phyloP scores from a whole-genome alignment of 352 stramenopile species.

The Globisporangium heterothallicum region DNA sequence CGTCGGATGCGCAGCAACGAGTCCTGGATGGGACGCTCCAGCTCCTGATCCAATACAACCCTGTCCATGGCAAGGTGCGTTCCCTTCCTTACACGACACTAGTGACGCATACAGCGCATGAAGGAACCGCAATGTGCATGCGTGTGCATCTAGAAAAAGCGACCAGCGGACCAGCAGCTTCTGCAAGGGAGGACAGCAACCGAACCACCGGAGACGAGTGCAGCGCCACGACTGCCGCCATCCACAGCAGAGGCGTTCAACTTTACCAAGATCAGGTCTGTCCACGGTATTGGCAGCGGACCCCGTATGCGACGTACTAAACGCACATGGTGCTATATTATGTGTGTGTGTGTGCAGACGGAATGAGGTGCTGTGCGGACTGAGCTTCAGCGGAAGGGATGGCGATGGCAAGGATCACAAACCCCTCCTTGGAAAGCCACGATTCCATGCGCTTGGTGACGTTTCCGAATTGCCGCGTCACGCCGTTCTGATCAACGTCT shows the following conservation, averaged over 20 bases:
- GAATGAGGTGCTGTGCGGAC: conserved; percentile 38
- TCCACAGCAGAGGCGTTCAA: conserved; percentile 28
- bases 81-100: background rate
- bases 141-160: conserved; percentile 26
- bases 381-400: conserved; percentile 18
- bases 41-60: conserved; percentile 40
- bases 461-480: conserved; percentile 2
- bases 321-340: background rate
- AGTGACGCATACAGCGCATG: too few relatives aligned
- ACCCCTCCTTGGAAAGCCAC: background rate
- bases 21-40: conserved; percentile 26
- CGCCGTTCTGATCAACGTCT: conserved; percentile 58
- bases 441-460: background rate
- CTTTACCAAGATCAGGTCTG: conserved; percentile 67
- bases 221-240: background rate
- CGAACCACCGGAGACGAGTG: background rate
- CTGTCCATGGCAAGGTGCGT: conserved; percentile 30
- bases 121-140: too few relatives aligned
- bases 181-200: conserved; percentile 2
- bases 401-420: background rate
- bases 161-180: conserved; percentile 31
- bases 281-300: too few relatives aligned
- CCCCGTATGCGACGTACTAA: background rate
- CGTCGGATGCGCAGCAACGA: conserved; percentile 28
- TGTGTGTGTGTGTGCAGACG: conserved; percentile 17